Percentiles rank a stretch among this genome's conserved stretches.
phyloP scores from a whole-genome alignment of 129 eudicot genomes.

The Erigeron canadensis region DNA sequence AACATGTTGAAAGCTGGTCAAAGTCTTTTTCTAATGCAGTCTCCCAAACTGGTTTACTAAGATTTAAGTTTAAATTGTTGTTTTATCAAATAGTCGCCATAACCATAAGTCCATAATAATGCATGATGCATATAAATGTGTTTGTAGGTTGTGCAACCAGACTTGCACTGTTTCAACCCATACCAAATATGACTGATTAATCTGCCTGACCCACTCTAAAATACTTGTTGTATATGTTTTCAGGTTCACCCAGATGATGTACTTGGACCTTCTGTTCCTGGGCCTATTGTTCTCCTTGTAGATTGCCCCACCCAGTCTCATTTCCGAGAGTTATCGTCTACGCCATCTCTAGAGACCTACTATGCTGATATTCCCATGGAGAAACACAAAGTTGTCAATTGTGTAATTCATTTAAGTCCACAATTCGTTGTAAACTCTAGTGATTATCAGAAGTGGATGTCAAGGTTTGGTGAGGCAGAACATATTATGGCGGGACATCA shows the following conservation, averaged over 20 bases:
- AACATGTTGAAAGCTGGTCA: neutral
- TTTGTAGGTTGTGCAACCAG: neutral
- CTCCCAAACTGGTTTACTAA: neutral
- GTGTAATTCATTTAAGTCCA: constrained; percentile 87
- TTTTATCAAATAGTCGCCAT: too few species aligned
- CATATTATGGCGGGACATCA: constrained; percentile 93
- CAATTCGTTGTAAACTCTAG: constrained; percentile 43
- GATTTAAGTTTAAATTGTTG: too few species aligned
- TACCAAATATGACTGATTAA: neutral
- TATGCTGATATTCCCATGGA: constrained; percentile 48
- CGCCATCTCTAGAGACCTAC: constrained; percentile 46
- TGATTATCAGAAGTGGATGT: constrained; percentile 82
- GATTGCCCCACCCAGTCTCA: constrained; percentile 85
- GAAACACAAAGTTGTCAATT: constrained; percentile 54
- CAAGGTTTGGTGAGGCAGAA: constrained; percentile 65
- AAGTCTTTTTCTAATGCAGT: neutral
- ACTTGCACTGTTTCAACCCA: neutral
- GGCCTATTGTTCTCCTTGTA: constrained; percentile 75
- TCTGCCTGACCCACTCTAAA: too few species aligned
- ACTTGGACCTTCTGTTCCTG: constrained; percentile 79
- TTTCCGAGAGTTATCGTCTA: constrained; percentile 54
- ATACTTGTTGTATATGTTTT: too few species aligned
- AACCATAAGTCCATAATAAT: too few species aligned
- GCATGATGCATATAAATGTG: neutral
- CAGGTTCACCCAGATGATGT: constrained; percentile 93